Base-by-base conservation (phyloP, 176 grass and related monocot genomes). In the Triticum timopheevii region DNA sequence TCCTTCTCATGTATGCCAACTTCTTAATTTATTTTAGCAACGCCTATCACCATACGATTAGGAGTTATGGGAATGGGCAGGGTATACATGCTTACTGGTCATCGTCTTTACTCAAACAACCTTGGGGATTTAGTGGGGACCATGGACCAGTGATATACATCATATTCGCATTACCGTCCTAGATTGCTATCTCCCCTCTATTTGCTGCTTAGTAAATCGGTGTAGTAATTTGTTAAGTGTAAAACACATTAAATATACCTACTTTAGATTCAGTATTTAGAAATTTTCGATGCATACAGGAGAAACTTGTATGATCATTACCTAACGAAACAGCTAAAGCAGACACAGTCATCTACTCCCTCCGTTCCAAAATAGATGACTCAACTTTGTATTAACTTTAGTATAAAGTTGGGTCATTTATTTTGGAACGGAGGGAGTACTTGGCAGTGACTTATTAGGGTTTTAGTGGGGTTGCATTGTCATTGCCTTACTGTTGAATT, bases 1-100 rank as follows among this genome's bases (percentile, higher is more conserved):
- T 89, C 97, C 97, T 92, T 96, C 97, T 69, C 97, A 96, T 94
- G 97, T 99, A 95, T 3, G 87, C 16, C 25, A 75, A 56, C 78
- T 82, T 78, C 23, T 70, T 78, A 20, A 72, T 85, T 76, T 87
- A 13, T 87, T 61, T 85, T 65, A 42, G 69, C 4, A 54, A 25
- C 13, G 50, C 23, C 10, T 64, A n/a, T 76, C 75, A 87, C 80
- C 36, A 17, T 22, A 38, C 22, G 1, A 58, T 38, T 58, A 54
- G 31, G 15, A 69, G 3, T 73, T 49, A 3, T 68, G 25, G 24
- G 24, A 66, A 59, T 73, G 24, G 24, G 49, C 8, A 1, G 10
- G 30, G 44, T 47, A 56, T 87, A 73, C 62, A 66, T 87, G 82
- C 28, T 77, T 65, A 67, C 20, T 77, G 33, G 15, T 68, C 35